Conservation (phyloP, 305 asterid genomes). For the Euphrasia arctica region DNA sequence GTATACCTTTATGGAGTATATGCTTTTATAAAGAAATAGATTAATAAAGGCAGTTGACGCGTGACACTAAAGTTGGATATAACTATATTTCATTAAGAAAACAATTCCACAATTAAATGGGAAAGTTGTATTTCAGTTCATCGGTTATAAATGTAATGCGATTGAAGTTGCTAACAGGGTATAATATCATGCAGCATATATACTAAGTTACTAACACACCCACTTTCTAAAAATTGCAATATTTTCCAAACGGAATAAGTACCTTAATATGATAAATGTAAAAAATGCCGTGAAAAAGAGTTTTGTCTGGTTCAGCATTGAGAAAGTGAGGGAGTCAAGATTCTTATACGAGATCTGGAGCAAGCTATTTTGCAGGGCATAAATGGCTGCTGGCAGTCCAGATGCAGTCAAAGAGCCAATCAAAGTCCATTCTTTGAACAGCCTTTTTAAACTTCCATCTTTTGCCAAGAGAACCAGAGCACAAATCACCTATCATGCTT, state of each 20-base stretch:
- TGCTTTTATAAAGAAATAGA: neutral
- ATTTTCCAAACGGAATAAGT: slow-evolving; percentile 24
- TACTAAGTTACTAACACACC: neutral
- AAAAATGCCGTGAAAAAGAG: slow-evolving; percentile 89
- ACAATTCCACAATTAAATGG: neutral
- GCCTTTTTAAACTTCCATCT: slow-evolving; percentile 70
- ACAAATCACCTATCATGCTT: slow-evolving; percentile 62
- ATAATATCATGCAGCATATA: slow-evolving; percentile 18
- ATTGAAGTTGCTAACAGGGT: slow-evolving; percentile 6
- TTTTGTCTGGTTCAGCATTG: slow-evolving; percentile 97
- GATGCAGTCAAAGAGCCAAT: slow-evolving; percentile 88
- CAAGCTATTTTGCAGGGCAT: slow-evolving; percentile 95
- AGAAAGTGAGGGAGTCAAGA: slow-evolving; percentile 96
- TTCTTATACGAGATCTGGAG: slow-evolving; percentile 86
- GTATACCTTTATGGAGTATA: neutral
- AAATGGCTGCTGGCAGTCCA: slow-evolving; percentile 94
- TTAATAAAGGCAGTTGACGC: slow-evolving; percentile 1
- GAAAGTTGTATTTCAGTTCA: slow-evolving; percentile 10
- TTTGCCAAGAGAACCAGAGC: slow-evolving; percentile 76
- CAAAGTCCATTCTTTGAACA: slow-evolving; percentile 76
- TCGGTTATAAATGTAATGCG: neutral
- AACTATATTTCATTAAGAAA: slow-evolving; percentile 3
- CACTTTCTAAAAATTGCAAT: slow-evolving; percentile 13
- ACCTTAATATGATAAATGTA: slow-evolving; percentile 82
- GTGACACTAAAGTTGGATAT: slow-evolving; percentile 5